Evolutionary conservation across 495 filamentous ascomycete genomes (phyloP).

Genomic region (Cairneyella variabilis): DNA sequence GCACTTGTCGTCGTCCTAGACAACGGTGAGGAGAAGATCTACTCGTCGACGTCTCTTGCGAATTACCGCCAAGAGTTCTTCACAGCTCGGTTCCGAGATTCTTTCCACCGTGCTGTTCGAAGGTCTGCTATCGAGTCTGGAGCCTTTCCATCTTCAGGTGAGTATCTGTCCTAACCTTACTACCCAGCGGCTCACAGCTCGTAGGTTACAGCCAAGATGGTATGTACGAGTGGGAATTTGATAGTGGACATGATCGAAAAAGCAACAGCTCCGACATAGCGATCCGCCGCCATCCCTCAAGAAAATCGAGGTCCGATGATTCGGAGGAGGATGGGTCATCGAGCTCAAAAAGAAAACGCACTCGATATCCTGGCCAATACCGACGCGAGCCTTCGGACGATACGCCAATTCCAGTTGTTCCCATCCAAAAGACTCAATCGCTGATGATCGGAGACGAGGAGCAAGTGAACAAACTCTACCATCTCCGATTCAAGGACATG

Average conservation of each 20-base stretch:
- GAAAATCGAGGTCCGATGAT: conserved; percentile 16
- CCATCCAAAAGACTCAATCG: conserved; percentile 21
- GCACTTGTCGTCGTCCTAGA: conserved; percentile 15
- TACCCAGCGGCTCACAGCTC: not conserved
- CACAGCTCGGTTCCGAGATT: not conserved
- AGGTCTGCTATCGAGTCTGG: not conserved
- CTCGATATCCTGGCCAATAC: not conserved
- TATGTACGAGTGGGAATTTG: conserved; percentile 14
- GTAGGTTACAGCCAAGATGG: conserved; percentile 7
- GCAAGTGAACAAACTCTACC: conserved; percentile 60
- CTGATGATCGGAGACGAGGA: conserved; percentile 55
- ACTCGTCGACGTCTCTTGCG: conserved; percentile 10
- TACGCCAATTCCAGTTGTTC: conserved; percentile 9
- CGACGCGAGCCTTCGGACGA: conserved; percentile 7
- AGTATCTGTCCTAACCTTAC: not conserved
- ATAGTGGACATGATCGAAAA: conserved; percentile 6
- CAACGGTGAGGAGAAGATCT: conserved; percentile 18
- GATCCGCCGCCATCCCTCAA: not conserved
- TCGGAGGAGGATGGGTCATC: conserved; percentile 16
- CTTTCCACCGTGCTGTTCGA: conserved; percentile 3
- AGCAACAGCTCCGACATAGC: conserved; percentile 17
- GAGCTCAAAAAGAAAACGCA: conserved; percentile 15
- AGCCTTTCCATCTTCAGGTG: not conserved
- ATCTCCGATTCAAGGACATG: conserved; percentile 57
- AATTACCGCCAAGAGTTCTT: conserved; percentile 6